Conservation (phyloP, 305 asterid genomes). For the Fraxinus dipetala region DNA sequence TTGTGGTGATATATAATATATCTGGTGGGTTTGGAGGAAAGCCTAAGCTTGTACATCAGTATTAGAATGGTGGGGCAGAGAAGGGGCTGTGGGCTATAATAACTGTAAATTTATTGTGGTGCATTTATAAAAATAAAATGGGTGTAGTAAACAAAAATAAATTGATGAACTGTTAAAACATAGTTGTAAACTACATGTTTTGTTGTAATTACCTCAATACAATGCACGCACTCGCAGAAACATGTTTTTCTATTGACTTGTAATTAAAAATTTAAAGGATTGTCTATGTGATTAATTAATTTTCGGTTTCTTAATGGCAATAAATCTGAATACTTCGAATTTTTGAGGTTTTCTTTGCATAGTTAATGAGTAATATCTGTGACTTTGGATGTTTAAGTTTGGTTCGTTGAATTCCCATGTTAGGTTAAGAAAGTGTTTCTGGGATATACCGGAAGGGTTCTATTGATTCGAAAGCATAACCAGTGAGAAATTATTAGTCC, state of each 20-base stretch:
- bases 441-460: background rate
- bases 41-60: background rate
- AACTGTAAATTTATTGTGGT: background rate
- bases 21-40: background rate
- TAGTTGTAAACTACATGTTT: background rate
- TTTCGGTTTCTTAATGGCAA: background rate
- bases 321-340: background rate
- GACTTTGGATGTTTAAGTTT: background rate
- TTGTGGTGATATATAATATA: background rate
- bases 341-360: background rate
- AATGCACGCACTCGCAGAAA: background rate
- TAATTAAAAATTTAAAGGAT: background rate
- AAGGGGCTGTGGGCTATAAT: background rate
- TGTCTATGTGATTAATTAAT: background rate
- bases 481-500: constrained; percentile 6
- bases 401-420: background rate
- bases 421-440: background rate
- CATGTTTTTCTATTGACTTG: background rate
- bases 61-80: background rate
- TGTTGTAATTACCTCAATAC: background rate
- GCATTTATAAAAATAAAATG: background rate
- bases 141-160: background rate
- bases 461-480: background rate
- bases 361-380: background rate
- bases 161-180: constrained; percentile 4